phyloP scores from a whole-genome alignment of 768 basidiomycete species.

The Lactarius indigo region DNA sequence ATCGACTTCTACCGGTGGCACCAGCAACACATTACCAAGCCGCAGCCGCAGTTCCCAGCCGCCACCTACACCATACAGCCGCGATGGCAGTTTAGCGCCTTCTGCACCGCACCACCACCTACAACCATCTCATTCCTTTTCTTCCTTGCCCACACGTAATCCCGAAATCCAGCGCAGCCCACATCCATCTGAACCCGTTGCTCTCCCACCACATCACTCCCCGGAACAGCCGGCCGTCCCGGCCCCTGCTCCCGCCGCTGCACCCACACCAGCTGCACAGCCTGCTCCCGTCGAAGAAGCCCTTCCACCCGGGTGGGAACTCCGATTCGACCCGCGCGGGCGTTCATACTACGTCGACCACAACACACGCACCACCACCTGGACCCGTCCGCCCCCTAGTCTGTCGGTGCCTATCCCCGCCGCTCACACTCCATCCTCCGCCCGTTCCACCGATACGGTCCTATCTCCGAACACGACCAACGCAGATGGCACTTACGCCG shows the following conservation, averaged over 20 bases:
- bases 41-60: slow-evolving; percentile 18
- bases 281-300: slow-evolving; percentile 49
- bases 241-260: slow-evolving; percentile 8
- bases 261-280: slow-evolving; percentile 28
- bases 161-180: slow-evolving; percentile 28
- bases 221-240: slow-evolving; percentile 2
- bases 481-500: slow-evolving; percentile 41
- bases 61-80: not conserved
- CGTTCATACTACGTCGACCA: slow-evolving; percentile 88
- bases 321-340: slow-evolving; percentile 67
- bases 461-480: slow-evolving; percentile 24
- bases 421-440: slow-evolving; percentile 27
- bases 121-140: slow-evolving; percentile 21
- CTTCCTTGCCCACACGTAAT: slow-evolving; percentile 15
- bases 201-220: slow-evolving; percentile 8
- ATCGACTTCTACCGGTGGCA: not conserved
- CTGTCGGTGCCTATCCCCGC: slow-evolving; percentile 26
- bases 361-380: slow-evolving; percentile 73
- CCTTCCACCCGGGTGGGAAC: slow-evolving; percentile 80
- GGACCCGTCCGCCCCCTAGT: slow-evolving; percentile 54
- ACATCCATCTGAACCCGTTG: slow-evolving; percentile 5
- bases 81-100: slow-evolving; percentile 16
- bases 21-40: slow-evolving; percentile 5
- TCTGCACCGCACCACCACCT: slow-evolving; percentile 2
- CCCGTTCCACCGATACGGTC: slow-evolving; percentile 1